A percentile compares a stretch with the other conserved stretches of the same genome.
These are phyloP conservation scores for Boletus barrowsii DNA, from an alignment of 768 basidiomycete species.

Conservation along the genomic window DNA sequence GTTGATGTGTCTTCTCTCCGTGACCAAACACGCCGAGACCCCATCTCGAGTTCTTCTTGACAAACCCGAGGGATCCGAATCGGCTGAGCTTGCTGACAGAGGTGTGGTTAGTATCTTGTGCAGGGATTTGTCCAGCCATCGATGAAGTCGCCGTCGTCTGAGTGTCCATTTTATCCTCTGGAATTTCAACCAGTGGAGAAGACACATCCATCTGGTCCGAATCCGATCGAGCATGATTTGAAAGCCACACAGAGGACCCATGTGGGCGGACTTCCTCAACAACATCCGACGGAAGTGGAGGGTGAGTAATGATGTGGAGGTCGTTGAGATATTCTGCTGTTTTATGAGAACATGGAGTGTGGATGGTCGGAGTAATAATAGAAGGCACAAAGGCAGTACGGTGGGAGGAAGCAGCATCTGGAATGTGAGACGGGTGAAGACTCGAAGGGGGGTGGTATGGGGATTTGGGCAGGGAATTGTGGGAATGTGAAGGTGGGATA, in stretches of 20 bases:
- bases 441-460: constrained; percentile 38
- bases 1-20: constrained; percentile 64
- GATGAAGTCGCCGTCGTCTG: constrained; percentile 48
- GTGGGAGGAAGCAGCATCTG: constrained; percentile 49
- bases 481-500: constrained; percentile 49
- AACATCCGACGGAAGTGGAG: constrained; percentile 30
- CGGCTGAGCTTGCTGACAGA: constrained; percentile 56
- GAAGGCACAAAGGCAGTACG: constrained; percentile 51
- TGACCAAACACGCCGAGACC: constrained; percentile 67
- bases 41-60: constrained; percentile 70
- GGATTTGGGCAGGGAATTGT: constrained; percentile 39
- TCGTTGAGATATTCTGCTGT: constrained; percentile 37
- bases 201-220: constrained; percentile 57
- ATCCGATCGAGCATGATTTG: constrained; percentile 30
- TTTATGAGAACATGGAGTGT: constrained; percentile 32
- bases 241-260: constrained; percentile 24
- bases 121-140: constrained; percentile 34
- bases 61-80: constrained; percentile 56
- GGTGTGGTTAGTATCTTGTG: constrained; percentile 38
- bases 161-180: constrained; percentile 49
- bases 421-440: constrained; percentile 40
- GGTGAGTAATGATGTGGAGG: constrained; percentile 32
- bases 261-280: constrained; percentile 29
- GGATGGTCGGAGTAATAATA: constrained; percentile 28
- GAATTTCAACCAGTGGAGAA: constrained; percentile 43